These are phyloP conservation scores for Acanthamoeba lenticulata DNA, from an alignment of 208 protist genomes.

Conservation along the genomic window DNA sequence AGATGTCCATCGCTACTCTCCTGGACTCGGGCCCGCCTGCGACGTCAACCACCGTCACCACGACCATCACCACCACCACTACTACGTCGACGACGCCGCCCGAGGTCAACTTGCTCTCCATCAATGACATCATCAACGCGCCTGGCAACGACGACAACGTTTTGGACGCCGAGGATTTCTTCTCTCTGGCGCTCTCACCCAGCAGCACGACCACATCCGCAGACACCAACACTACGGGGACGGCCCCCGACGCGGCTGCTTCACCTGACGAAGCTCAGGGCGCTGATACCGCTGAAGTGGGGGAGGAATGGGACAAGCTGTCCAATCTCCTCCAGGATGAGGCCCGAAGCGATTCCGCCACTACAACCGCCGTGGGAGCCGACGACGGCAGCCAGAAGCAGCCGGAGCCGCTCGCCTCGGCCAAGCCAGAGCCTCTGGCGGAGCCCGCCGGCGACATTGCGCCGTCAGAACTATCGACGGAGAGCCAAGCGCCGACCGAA, in stretches of 20 bases:
- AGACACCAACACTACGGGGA: no score
- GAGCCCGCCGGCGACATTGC: no score
- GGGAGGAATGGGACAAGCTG: slow-evolving; percentile 46
- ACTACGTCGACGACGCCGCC: neutral
- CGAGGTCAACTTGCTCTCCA: neutral
- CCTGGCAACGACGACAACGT: slow-evolving; percentile 35
- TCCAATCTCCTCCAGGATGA: neutral
- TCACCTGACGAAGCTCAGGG: no score
- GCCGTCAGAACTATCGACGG: no score
- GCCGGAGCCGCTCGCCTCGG: no score
- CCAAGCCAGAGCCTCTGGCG: neutral
- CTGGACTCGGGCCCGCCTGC: neutral
- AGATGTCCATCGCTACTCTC: slow-evolving; percentile 33
- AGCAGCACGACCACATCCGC: no score
- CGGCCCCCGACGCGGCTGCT: no score
- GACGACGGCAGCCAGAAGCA: no score
- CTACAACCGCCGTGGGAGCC: neutral
- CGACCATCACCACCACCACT: neutral
- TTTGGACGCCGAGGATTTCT: neutral
- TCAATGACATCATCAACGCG: slow-evolving; percentile 52
- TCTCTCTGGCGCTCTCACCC: neutral
- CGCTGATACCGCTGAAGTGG: neutral
- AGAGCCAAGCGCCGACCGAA: no score
- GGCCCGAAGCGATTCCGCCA: neutral
- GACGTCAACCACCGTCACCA: no score